These are phyloP conservation scores for Leucoagaricus sp. DNA, from an alignment of 1,284 basidiomycete species.

Conservation along the genomic window DNA sequence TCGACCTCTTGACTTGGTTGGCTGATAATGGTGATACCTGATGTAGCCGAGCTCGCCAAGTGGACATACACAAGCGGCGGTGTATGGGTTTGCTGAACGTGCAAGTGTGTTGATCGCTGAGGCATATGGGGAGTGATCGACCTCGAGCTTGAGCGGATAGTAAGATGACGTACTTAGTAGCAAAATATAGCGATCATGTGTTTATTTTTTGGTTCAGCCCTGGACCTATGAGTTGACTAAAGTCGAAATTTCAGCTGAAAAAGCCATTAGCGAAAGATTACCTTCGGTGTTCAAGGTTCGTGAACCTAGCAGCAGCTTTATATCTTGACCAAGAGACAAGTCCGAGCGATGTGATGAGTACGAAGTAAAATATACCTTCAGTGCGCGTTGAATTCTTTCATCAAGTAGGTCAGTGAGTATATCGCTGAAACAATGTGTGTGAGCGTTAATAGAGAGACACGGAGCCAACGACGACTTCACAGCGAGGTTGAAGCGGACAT, in stretches of 20 bases:
- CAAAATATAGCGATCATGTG: background rate
- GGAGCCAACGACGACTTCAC: no score
- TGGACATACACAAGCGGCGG: constrained; percentile 21
- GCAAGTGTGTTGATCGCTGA: constrained; percentile 19
- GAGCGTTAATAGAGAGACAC: no score
- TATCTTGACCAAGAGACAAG: no score
- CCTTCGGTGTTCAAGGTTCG: no score
- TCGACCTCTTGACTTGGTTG: background rate
- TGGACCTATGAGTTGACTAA: background rate
- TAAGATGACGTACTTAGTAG: background rate
- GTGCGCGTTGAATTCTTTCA: no score
- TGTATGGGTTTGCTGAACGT: constrained; percentile 22
- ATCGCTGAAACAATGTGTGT: no score
- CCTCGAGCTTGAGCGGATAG: background rate
- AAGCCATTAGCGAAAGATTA: no score
- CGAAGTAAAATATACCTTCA: no score
- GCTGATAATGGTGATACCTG: background rate
- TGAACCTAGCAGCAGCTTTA: no score
- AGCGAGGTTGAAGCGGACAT: no score
- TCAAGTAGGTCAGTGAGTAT: no score
- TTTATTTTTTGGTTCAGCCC: background rate
- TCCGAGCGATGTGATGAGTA: no score
- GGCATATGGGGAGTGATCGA: background rate
- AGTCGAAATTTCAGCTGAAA: background rate
- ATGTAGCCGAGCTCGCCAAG: constrained; percentile 19